These are phyloP conservation scores for Vicia faba DNA, from an alignment of 306 rosid species.

Conservation along the genomic window DNA sequence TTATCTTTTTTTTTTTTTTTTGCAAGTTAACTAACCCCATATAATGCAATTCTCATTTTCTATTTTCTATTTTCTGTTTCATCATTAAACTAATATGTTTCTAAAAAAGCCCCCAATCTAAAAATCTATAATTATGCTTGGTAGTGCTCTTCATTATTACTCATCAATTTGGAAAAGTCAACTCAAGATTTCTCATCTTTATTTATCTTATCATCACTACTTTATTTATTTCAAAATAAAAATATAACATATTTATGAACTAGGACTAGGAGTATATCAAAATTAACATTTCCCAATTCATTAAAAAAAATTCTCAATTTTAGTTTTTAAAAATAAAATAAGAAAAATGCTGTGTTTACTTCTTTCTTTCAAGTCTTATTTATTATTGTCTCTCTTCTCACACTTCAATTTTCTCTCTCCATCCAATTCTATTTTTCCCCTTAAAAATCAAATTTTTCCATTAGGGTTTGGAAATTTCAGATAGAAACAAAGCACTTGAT, in stretches of 20 bases:
- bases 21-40: background rate
- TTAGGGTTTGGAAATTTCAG: constrained; percentile 41
- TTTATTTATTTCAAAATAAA: background rate
- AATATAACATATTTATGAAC: no score
- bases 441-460: constrained; percentile 25
- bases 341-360: background rate
- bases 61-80: background rate
- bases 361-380: background rate
- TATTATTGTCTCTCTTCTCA: constrained; percentile 22
- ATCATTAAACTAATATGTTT: background rate
- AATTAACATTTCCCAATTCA: background rate
- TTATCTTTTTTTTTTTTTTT: background rate
- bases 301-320: background rate
- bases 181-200: background rate
- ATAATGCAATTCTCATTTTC: no score
- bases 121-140: background rate
- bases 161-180: background rate
- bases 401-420: constrained; percentile 28
- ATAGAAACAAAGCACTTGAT: background rate
- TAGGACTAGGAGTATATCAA: background rate
- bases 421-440: background rate
- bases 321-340: background rate
- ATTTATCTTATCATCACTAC: background rate
- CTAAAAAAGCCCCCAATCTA: background rate
- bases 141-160: background rate